A percentile compares a stretch with the other conserved stretches of the same genome.
Evolutionary conservation across 2,329 filamentous ascomycete species (phyloP).

Genomic region (Didymella pinodella): DNA sequence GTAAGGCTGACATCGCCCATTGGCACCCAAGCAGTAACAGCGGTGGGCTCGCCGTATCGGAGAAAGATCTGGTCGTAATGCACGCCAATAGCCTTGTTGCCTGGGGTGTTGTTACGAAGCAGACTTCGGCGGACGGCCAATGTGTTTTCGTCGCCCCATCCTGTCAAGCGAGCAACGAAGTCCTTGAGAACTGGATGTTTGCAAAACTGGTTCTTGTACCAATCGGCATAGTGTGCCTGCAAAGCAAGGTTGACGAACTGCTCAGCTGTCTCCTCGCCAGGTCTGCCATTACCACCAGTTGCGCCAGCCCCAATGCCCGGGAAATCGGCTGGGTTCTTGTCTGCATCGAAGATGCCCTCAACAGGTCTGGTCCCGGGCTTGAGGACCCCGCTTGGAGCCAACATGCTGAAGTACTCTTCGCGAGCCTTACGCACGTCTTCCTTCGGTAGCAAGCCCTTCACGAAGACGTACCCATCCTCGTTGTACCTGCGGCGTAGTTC

Average conservation of each 20-base stretch:
- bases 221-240: constrained; percentile 58
- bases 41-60: constrained; percentile 62
- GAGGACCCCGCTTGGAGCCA: constrained; percentile 64
- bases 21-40: constrained; percentile 65
- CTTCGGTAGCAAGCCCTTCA: constrained; percentile 64
- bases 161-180: constrained; percentile 61
- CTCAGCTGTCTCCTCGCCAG: constrained; percentile 53
- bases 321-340: constrained; percentile 55
- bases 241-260: constrained; percentile 61
- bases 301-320: constrained; percentile 64
- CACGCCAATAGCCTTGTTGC: constrained; percentile 65
- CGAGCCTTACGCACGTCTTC: constrained; percentile 62
- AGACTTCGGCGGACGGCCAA: constrained; percentile 59
- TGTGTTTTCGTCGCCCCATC: constrained; percentile 60
- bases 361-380: constrained; percentile 61
- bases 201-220: constrained; percentile 62
- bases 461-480: constrained; percentile 63
- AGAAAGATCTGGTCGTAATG: constrained; percentile 69
- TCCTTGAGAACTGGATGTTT: constrained; percentile 60
- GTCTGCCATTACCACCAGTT: constrained; percentile 55
- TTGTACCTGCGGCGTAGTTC: constrained; percentile 58
- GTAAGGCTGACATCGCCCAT: constrained; percentile 63
- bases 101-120: constrained; percentile 65
- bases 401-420: constrained; percentile 61
- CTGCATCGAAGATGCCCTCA: constrained; percentile 62